Base-by-base conservation (phyloP, 164 flowering plant genomes). In the Umbellularia californica region DNA sequence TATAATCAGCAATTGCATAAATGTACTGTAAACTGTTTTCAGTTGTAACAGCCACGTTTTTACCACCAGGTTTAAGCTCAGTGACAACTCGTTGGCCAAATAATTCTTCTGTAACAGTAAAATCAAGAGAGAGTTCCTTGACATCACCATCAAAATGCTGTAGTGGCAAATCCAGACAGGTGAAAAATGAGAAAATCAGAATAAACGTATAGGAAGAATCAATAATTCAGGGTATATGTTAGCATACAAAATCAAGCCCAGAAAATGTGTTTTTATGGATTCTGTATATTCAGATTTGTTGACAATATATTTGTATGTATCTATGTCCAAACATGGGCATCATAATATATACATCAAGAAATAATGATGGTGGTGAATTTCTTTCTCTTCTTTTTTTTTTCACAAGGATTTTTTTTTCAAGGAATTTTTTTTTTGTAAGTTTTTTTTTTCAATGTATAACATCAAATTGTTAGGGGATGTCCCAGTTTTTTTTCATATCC, bases 1-100 rank as follows among this genome's bases (percentile, higher is more conserved):
- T 96, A 83, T 91, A 94, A 77, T 96, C 98, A 47, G 98, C 99
- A 74, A 96, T 88, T 58, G 98, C 99, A 85, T 96, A 94, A 73
- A 96, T 78, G 79, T 96, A 96, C 78, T 94, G 98, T 89, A 94
- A 83, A 82, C 91, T 94, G 83, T 96, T 96, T 76, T 94, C 97
- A 84, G 94, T 90, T 68, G 98, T 94, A 74, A 96, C 99, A 80
- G 74, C 72, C 23, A 80, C 70, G 82, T 94, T 96, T 80, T 88
- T 91, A 60, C 99, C 99, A 68, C 97, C 98, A 75, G 94, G 90
- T 83, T 87, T 94, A 68, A 96, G 97, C 77, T 96, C 99, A 79
- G 84, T 79, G 70, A 90, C 77, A 75, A 85, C 87, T 58, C 83
- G 82, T 80, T 87, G 88, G 58, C 97, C 97, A 74, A 83, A 85